Evolutionary conservation across 2,329 filamentous ascomycete genomes (phyloP), one percentile per base, ranked within the genome.

Genomic region (Cytospora piceae): DNA sequence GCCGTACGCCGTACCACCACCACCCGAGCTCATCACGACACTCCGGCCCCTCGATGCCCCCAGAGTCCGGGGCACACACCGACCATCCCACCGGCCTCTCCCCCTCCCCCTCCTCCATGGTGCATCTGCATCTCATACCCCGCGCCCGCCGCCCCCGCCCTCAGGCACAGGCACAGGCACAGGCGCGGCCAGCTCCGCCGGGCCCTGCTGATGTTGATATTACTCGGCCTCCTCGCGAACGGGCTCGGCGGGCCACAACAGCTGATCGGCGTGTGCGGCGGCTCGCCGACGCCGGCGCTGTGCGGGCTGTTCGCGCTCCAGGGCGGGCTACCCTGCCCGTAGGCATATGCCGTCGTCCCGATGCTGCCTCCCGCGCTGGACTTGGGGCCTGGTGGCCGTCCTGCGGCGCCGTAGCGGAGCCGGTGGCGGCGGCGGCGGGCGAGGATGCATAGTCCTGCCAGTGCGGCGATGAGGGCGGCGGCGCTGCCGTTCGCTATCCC

Each of bases 401-500:
- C 8, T 17, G 34, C 58, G 15, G 34, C 54, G 22, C 58, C 49
- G 27, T 62, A 56, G n/a, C 52, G 59, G 37, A 49, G 24, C 2
- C 58, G 32, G 2, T 66, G 67, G 3, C 58, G 32, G 2, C 67
- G 67, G 11, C 70, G 74, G 31, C 75, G 74, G 42, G 78, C 51
- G 56, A 79, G 70, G 56, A 74, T 75, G 63, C 74, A 77, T 31
- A 66, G 64, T 32, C 71, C 74, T 14, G 74, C 27, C 2, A 75
- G 39, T 6, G 75, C 53, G 1, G 71, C 69, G 22, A 79, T 52
- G 1, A 78, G 61, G 1, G 68, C 74, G 9, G 73, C 71, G 1
- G 68, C 75, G 29, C 75, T 74, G 11, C 77, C 81, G 15, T 82
- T 72, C 8, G 76, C 77, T 52, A 83, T 81, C 22, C 82, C 81